Percentiles rank a stretch among this genome's conserved stretches.
Conservation (phyloP, 345 rosid genomes). For the Noccaea caerulescens region DNA sequence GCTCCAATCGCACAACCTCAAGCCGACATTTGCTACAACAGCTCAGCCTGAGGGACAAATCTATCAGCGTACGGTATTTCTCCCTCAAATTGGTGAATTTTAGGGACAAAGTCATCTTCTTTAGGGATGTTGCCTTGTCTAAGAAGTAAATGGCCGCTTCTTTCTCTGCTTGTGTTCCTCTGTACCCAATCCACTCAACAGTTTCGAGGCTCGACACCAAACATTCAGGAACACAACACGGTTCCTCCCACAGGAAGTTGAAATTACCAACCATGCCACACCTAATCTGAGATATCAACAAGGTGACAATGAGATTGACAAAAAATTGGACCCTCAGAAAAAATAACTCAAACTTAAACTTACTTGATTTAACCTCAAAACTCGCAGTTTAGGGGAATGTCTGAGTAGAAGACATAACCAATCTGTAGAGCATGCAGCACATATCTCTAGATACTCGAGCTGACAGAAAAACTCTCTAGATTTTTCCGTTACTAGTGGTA, state of each 20-base stretch:
- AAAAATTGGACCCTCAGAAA: too few species aligned
- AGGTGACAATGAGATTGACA: too few species aligned
- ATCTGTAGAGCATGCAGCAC: slow-evolving; percentile 7
- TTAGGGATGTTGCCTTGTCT: too few species aligned
- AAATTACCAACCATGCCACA: background rate
- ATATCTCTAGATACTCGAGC: slow-evolving; percentile 1
- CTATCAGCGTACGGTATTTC: slow-evolving; percentile 11
- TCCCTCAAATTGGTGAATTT: background rate
- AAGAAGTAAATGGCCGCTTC: background rate
- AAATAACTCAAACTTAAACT: too few species aligned
- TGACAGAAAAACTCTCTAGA: background rate
- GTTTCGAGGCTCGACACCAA: slow-evolving; percentile 4
- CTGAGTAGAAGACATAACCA: background rate
- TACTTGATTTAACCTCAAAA: slow-evolving; percentile 2
- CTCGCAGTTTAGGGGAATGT: slow-evolving; percentile 27
- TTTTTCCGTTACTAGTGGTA: background rate
- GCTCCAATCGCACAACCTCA: too few species aligned
- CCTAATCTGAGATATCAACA: too few species aligned
- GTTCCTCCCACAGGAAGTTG: too few species aligned
- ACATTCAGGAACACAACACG: slow-evolving; percentile 12
- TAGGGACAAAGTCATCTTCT: background rate
- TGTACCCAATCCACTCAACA: slow-evolving; percentile 1
- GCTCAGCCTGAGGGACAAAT: background rate
- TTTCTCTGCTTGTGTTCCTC: slow-evolving; percentile 8
- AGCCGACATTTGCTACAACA: too few species aligned